Evolutionary conservation across 805 yeast species (phyloP).

Genomic region (Metschnikowia baotianmanensis): DNA sequence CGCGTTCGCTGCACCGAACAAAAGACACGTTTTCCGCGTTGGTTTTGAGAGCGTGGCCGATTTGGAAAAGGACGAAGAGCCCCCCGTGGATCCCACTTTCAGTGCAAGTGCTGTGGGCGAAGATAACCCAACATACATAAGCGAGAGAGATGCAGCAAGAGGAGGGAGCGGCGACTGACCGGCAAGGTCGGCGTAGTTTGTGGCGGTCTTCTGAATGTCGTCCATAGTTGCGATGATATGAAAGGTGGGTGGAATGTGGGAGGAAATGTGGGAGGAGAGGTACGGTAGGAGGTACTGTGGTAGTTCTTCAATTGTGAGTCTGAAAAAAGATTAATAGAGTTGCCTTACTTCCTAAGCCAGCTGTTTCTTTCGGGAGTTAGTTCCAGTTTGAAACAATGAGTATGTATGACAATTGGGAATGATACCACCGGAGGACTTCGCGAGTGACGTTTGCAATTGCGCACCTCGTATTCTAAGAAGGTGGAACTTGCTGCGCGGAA

Average conservation of each 20-base stretch:
- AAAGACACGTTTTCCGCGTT: constrained; percentile 40
- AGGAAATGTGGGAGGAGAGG: not conserved
- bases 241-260: not conserved
- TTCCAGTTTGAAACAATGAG: too few relatives aligned
- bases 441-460: not conserved
- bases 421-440: not conserved
- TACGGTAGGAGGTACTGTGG: too few relatives aligned
- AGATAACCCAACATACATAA: constrained; percentile 15
- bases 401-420: too few relatives aligned
- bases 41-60: constrained; percentile 28
- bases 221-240: constrained; percentile 7
- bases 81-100: constrained; percentile 21
- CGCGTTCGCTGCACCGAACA: constrained; percentile 62
- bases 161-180: constrained; percentile 21
- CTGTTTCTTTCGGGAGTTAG: too few relatives aligned
- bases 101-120: constrained; percentile 14
- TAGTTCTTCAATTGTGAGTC: too few relatives aligned
- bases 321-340: too few relatives aligned
- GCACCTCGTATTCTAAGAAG: not conserved
- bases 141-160: constrained; percentile 14
- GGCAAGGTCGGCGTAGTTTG: constrained; percentile 15
- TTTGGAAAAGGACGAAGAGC: constrained; percentile 21
- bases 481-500: constrained; percentile 6
- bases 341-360: too few relatives aligned
- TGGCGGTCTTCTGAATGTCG: constrained; percentile 10